Evolutionary conservation across 345 rosid species (phyloP).

Genomic region (Sisymbrium altissimum): DNA sequence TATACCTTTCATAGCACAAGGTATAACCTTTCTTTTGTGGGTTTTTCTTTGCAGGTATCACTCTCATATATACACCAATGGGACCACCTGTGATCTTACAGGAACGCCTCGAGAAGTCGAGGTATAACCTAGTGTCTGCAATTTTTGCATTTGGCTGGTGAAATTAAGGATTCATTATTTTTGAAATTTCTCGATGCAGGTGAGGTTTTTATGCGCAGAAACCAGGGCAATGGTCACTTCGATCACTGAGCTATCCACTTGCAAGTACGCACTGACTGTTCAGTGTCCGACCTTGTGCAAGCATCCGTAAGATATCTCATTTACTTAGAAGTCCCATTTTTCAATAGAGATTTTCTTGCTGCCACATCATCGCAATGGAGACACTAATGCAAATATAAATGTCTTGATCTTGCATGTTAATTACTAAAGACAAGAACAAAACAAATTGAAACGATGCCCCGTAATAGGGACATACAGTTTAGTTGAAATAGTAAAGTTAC

Average conservation of each 20-base stretch:
- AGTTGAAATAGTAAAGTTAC: background rate
- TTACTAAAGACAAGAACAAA: background rate
- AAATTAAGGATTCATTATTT: background rate
- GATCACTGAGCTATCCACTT: constrained; percentile 86
- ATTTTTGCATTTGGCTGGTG: background rate
- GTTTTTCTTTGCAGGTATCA: constrained; percentile 56
- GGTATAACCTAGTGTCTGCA: constrained; percentile 31
- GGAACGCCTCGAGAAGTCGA: constrained; percentile 84
- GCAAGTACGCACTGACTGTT: constrained; percentile 88
- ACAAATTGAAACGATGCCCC: background rate
- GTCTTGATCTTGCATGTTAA: background rate
- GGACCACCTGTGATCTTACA: constrained; percentile 91
- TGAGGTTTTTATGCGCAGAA: constrained; percentile 94
- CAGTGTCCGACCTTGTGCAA: constrained; percentile 85
- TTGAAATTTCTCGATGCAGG: constrained; percentile 46
- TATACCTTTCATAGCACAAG: too few relatives aligned
- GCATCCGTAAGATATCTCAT: constrained; percentile 66
- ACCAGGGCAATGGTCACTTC: constrained; percentile 88
- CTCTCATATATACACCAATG: constrained; percentile 79
- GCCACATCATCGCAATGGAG: background rate
- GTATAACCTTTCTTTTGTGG: too few relatives aligned
- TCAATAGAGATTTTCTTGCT: background rate
- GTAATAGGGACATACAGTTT: background rate
- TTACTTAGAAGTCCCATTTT: background rate
- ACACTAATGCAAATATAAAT: background rate